Evolutionary conservation across 1,284 basidiomycete genomes (phyloP).

Genomic region (Psilocybe mexicana): DNA sequence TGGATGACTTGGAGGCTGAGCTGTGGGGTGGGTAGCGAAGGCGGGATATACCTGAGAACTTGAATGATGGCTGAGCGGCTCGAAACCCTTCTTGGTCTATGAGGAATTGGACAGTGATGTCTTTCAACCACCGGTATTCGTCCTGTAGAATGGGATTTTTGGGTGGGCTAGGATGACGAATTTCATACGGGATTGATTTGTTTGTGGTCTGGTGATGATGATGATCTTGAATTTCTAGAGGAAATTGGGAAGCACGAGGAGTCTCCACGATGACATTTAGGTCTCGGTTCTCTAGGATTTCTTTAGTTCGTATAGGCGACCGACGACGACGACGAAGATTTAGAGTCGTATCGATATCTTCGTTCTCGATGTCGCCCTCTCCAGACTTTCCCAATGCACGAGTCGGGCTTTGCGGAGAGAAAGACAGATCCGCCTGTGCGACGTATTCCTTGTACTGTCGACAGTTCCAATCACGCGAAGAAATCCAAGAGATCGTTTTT

Average conservation of each 20-base stretch:
- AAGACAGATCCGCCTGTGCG: not conserved
- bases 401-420: constrained; percentile 1
- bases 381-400: not conserved
- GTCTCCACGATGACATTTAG: constrained; percentile 8
- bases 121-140: constrained; percentile 47
- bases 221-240: not conserved
- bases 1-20: constrained; percentile 24
- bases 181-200: not conserved
- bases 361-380: not conserved
- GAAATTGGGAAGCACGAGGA: constrained; percentile 8
- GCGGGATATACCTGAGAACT: constrained; percentile 47
- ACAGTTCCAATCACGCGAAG: constrained; percentile 19
- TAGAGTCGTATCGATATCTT: not conserved
- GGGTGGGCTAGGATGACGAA: not conserved
- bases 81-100: constrained; percentile 83
- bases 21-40: constrained; percentile 23
- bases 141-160: not conserved
- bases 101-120: constrained; percentile 59
- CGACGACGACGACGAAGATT: not conserved
- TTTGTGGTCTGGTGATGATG: not conserved
- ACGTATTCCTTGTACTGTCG: constrained; percentile 18
- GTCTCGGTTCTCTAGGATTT: constrained; percentile 5
- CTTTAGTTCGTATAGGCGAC: not conserved
- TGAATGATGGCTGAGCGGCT: constrained; percentile 57
- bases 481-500: constrained; percentile 20